phyloP scores from a whole-genome alignment of 2,329 filamentous ascomycete genomes.

The Macrophomina pseudophaseolina region DNA sequence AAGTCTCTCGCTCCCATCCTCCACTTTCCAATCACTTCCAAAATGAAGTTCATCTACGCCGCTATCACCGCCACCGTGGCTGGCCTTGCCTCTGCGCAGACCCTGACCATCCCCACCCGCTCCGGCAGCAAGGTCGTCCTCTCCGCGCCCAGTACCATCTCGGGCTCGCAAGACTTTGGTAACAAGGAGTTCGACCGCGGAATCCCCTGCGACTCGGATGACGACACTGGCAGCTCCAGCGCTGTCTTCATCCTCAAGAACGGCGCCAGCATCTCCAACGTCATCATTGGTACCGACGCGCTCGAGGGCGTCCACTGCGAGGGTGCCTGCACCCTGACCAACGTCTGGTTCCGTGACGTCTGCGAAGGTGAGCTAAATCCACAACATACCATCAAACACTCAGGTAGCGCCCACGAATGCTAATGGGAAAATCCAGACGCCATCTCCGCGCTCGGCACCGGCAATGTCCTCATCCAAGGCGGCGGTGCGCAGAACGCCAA shows the following conservation, averaged over 20 bases:
- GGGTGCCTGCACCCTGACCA: constrained; percentile 53
- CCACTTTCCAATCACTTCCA: not conserved
- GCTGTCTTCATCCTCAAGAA: constrained; percentile 54
- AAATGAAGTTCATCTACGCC: constrained; percentile 34
- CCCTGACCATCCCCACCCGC: constrained; percentile 41
- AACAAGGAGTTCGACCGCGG: constrained; percentile 49
- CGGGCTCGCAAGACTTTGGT: constrained; percentile 27
- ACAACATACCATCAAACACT: not conserved
- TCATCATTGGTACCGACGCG: constrained; percentile 53
- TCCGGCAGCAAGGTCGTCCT: constrained; percentile 37
- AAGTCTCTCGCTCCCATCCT: constrained; percentile 32
- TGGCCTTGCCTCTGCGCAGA: constrained; percentile 37
- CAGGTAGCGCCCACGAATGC: constrained; percentile 36
- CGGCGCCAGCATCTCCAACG: constrained; percentile 55
- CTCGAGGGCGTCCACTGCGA: constrained; percentile 58
- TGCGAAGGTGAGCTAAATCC: constrained; percentile 38
- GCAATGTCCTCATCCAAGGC: constrained; percentile 34
- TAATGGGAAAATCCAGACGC: constrained; percentile 40
- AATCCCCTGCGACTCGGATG: constrained; percentile 43
- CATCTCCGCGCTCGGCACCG: constrained; percentile 34
- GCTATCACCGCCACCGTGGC: constrained; percentile 34
- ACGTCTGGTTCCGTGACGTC: constrained; percentile 38
- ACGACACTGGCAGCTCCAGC: constrained; percentile 47
- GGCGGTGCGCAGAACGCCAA: constrained; percentile 35
- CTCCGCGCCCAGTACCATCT: constrained; percentile 33